Conservation (phyloP, 1,139 yeast species). For the Martiniozyma asiatica region DNA sequence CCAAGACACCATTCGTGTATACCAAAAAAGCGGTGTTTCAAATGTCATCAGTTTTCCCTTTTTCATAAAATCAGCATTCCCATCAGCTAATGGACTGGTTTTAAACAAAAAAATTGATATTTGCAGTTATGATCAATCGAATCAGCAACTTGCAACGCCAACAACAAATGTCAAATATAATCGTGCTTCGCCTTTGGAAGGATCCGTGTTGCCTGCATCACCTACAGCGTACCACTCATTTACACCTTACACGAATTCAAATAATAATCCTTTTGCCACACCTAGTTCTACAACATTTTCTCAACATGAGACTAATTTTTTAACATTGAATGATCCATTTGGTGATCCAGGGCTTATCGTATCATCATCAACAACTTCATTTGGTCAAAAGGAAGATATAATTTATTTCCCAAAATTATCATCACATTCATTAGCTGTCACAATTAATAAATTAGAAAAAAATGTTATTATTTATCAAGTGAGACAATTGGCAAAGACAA, state of each 20-base stretch:
- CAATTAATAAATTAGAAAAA: conserved; percentile 35
- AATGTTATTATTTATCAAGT: conserved; percentile 39
- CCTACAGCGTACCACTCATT: too few relatives aligned
- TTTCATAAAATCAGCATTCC: conserved; percentile 38
- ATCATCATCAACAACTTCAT: conserved; percentile 58
- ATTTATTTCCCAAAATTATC: conserved; percentile 35
- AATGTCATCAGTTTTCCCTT: conserved; percentile 58
- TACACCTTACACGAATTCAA: too few relatives aligned
- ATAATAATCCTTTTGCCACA: too few relatives aligned
- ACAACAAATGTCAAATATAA: too few relatives aligned
- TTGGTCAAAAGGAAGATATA: conserved; percentile 47
- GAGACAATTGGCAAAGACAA: conserved; percentile 26
- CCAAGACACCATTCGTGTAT: conserved; percentile 40
- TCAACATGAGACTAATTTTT: conserved; percentile 26
- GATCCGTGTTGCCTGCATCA: too few relatives aligned
- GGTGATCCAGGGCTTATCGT: conserved; percentile 56
- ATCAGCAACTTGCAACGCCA: too few relatives aligned
- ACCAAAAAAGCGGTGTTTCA: conserved; percentile 44
- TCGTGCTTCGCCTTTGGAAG: too few relatives aligned
- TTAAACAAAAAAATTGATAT: conserved; percentile 17
- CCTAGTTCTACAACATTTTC: too few relatives aligned
- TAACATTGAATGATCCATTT: conserved; percentile 58
- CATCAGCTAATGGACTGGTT: conserved; percentile 50
- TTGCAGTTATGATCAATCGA: too few relatives aligned
- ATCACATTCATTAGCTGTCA: conserved; percentile 35